Conservation (phyloP, 2,329 filamentous ascomycete species). For the Leptoxyphium fumago region DNA sequence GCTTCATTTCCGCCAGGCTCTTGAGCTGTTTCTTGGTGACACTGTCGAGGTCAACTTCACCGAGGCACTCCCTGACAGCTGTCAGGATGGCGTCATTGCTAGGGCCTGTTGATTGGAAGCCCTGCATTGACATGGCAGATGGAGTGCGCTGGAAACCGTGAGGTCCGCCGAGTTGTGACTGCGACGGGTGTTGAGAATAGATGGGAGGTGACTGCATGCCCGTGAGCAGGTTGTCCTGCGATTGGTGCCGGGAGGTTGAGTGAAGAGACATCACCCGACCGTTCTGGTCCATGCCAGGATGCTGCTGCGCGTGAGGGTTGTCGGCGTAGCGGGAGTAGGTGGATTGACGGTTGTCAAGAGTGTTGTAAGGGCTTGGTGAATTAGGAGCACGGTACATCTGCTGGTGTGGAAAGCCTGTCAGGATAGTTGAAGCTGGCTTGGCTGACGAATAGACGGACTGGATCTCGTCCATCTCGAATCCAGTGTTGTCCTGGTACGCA, state of each 20-base stretch:
- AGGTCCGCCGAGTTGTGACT: slow-evolving; percentile 7
- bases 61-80: slow-evolving; percentile 66
- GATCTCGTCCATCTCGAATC: slow-evolving; percentile 97
- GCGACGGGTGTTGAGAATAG: slow-evolving; percentile 3
- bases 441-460: slow-evolving; percentile 90
- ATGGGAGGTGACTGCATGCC: slow-evolving; percentile 20
- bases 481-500: slow-evolving; percentile 26
- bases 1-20: slow-evolving; percentile 78
- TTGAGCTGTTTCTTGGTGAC: slow-evolving; percentile 90
- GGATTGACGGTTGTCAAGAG: slow-evolving; percentile 56
- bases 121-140: slow-evolving; percentile 23
- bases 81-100: slow-evolving; percentile 71
- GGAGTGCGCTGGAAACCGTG: slow-evolving; percentile 2
- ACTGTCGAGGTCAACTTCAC: slow-evolving; percentile 85
- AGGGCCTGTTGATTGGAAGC: slow-evolving; percentile 52
- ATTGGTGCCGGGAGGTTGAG: slow-evolving; percentile 26
- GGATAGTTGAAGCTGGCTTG: slow-evolving; percentile 69
- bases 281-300: slow-evolving; percentile 3
- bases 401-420: slow-evolving; percentile 60
- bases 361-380: slow-evolving; percentile 58
- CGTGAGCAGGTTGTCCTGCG: slow-evolving; percentile 22
- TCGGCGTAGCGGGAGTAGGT: slow-evolving; percentile 58
- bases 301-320: slow-evolving; percentile 34
- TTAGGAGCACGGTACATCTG: slow-evolving; percentile 49
- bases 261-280: slow-evolving; percentile 47